Evolutionary conservation across 345 rosid genomes (phyloP).

Genomic region (Dipteronia sinensis): DNA sequence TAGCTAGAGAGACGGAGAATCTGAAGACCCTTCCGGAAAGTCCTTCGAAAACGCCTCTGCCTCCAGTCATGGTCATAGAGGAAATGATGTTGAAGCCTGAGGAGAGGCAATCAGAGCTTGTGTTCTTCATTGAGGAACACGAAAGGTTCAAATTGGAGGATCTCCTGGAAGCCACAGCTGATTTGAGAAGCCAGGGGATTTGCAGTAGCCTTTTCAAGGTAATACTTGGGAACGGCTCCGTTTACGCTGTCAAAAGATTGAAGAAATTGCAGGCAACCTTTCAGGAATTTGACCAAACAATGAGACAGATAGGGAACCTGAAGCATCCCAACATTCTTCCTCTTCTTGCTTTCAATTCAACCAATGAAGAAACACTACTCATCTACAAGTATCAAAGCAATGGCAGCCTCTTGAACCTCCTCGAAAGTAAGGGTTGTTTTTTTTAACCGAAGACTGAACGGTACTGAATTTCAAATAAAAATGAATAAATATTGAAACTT

Average conservation of each 20-base stretch:
- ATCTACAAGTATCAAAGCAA: slow-evolving; percentile 58
- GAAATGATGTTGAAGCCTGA: slow-evolving; percentile 26
- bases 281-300: slow-evolving; percentile 41
- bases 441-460: too few species aligned
- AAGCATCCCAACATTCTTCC: slow-evolving; percentile 63
- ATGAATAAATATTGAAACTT: too few species aligned
- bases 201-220: slow-evolving; percentile 63
- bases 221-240: slow-evolving; percentile 35
- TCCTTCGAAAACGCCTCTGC: slow-evolving; percentile 24
- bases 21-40: slow-evolving; percentile 33
- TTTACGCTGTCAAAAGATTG: slow-evolving; percentile 59
- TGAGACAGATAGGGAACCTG: slow-evolving; percentile 52
- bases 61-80: slow-evolving; percentile 5
- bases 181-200: slow-evolving; percentile 42
- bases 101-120: slow-evolving; percentile 39
- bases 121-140: slow-evolving; percentile 48
- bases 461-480: too few species aligned
- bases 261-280: slow-evolving; percentile 49
- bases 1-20: slow-evolving; percentile 29
- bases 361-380: slow-evolving; percentile 51
- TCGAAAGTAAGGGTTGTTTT: slow-evolving; percentile 36
- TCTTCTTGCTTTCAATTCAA: slow-evolving; percentile 49
- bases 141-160: slow-evolving; percentile 56
- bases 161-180: slow-evolving; percentile 63
- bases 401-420: slow-evolving; percentile 52